These are phyloP conservation scores for Fusarium armeniacum DNA, from an alignment of 2,329 filamentous ascomycete species.

Conservation along the genomic window DNA sequence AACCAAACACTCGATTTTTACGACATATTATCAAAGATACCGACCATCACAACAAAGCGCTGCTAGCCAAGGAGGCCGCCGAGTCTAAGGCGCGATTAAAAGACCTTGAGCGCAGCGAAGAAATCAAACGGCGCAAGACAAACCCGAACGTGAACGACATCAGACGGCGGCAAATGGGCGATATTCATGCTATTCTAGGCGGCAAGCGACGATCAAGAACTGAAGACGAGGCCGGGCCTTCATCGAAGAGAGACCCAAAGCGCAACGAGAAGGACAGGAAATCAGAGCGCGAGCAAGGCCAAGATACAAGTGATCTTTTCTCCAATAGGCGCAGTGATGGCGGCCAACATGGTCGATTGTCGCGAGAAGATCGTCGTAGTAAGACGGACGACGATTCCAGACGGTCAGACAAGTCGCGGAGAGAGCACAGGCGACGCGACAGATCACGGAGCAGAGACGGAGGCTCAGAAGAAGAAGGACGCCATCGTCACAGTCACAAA, in stretches of 20 bases:
- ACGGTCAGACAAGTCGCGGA: slow-evolving; percentile 28
- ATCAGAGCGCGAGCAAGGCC: slow-evolving; percentile 16
- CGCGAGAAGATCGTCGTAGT: slow-evolving; percentile 39
- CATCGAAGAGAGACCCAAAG: slow-evolving; percentile 37
- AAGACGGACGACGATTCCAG: slow-evolving; percentile 35
- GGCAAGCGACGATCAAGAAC: slow-evolving; percentile 56
- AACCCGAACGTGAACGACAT: slow-evolving; percentile 66
- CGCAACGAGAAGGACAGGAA: slow-evolving; percentile 17
- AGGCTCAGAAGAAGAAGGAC: slow-evolving; percentile 29
- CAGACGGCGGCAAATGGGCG: slow-evolving; percentile 69
- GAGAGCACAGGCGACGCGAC: slow-evolving; percentile 37
- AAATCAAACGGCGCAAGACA: slow-evolving; percentile 59
- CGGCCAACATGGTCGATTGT: slow-evolving; percentile 47
- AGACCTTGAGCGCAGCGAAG: slow-evolving; percentile 66
- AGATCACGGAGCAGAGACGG: slow-evolving; percentile 39
- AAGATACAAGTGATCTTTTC: slow-evolving; percentile 43
- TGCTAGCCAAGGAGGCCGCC: slow-evolving; percentile 85
- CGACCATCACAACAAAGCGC: slow-evolving; percentile 87
- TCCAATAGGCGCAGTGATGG: slow-evolving; percentile 37
- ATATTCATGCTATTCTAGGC: slow-evolving; percentile 71
- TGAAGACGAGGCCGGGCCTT: slow-evolving; percentile 42
- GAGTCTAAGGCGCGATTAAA: slow-evolving; percentile 81
- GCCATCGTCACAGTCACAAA: slow-evolving; percentile 35
- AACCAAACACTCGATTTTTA: slow-evolving; percentile 92
- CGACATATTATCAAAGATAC: slow-evolving; percentile 90